Conservation (phyloP, 1,139 yeast genomes). For the Meyerozyma elateridarum region DNA sequence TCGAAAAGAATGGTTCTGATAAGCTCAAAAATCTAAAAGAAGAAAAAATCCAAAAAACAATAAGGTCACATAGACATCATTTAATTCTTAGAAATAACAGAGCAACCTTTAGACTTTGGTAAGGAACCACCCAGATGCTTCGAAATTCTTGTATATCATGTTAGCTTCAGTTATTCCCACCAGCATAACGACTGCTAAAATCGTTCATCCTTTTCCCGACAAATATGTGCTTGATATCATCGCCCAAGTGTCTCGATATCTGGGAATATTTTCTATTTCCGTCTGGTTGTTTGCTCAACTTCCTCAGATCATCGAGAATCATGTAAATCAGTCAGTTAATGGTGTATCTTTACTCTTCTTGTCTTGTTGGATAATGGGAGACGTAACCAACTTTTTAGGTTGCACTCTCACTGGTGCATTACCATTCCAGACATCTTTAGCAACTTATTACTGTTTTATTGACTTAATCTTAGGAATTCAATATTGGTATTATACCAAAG, state of each 20-base stretch:
- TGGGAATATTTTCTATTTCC: constrained; percentile 12
- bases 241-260: constrained; percentile 7
- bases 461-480: constrained; percentile 20
- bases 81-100: no score
- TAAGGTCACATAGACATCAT: no score
- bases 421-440: constrained; percentile 23
- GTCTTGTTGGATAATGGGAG: constrained; percentile 23
- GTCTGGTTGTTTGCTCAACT: constrained; percentile 25
- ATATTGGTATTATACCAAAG: constrained; percentile 23
- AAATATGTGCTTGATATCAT: background rate
- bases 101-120: no score
- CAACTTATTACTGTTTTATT: constrained; percentile 23
- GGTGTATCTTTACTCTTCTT: constrained; percentile 21
- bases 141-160: no score
- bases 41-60: no score
- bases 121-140: no score
- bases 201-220: background rate
- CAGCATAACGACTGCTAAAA: background rate
- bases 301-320: constrained; percentile 25
- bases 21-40: no score
- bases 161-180: background rate
- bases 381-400: constrained; percentile 20
- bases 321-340: constrained; percentile 20
- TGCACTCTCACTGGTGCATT: constrained; percentile 21
- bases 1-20: no score